Evolutionary conservation across 495 filamentous ascomycete species (phyloP).

Genomic region (Daldinia childiae): DNA sequence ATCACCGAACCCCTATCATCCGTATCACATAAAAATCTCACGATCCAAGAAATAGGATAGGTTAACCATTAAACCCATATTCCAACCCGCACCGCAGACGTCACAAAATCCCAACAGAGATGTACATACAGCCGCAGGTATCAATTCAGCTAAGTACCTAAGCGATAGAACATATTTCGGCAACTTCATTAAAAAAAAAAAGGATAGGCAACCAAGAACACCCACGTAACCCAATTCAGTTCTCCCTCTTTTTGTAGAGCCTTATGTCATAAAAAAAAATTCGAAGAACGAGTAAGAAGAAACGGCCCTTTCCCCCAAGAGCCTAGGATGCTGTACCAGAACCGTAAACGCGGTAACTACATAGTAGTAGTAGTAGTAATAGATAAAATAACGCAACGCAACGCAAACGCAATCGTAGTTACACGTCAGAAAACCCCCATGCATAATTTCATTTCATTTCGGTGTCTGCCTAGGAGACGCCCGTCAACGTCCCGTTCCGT

Average conservation of each 20-base stretch:
- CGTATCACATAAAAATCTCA: neutral
- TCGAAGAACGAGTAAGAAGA: slow-evolving; percentile 2
- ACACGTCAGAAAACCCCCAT: slow-evolving; percentile 9
- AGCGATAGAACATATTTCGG: neutral
- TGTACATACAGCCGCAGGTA: neutral
- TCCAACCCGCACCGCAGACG: neutral
- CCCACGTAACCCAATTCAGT: slow-evolving; percentile 2
- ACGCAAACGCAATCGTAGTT: neutral
- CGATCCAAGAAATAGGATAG: neutral
- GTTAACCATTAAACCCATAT: neutral
- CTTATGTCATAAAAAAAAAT: neutral
- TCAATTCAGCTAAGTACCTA: neutral
- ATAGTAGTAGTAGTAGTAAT: neutral
- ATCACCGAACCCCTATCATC: too few species aligned
- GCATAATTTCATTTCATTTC: slow-evolving; percentile 17
- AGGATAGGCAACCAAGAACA: slow-evolving; percentile 10
- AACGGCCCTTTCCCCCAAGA: neutral
- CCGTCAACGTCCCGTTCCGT: slow-evolving; percentile 10
- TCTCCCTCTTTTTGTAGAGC: slow-evolving; percentile 13
- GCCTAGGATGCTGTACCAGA: slow-evolving; percentile 12
- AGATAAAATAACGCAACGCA: neutral
- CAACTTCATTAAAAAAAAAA: neutral
- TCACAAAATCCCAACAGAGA: neutral
- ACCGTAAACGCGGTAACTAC: neutral
- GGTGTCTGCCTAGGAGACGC: slow-evolving; percentile 1